Percentiles rank a stretch among this genome's conserved stretches.
phyloP scores from a whole-genome alignment of 2,329 filamentous ascomycete genomes.

The Eurotiales sp. region DNA sequence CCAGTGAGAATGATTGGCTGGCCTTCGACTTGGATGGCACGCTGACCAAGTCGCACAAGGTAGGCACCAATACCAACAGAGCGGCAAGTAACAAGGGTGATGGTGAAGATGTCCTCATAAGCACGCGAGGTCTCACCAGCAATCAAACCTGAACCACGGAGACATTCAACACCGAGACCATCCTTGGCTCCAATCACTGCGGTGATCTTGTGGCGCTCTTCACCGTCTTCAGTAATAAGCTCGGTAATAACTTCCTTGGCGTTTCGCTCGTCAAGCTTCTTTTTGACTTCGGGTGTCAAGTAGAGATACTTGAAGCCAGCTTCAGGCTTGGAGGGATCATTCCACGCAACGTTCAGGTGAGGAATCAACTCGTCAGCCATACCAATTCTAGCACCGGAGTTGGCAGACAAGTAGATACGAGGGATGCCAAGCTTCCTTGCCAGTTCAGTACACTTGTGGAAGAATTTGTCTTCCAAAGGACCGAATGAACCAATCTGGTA shows the following conservation, averaged over 20 bases:
- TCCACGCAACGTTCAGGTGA: constrained; percentile 97
- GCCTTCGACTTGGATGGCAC: constrained; percentile 97
- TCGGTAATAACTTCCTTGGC: constrained; percentile 81
- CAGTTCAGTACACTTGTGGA: constrained; percentile 97
- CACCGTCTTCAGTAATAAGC: constrained; percentile 76
- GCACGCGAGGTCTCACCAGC: constrained; percentile 94
- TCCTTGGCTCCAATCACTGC: constrained; percentile 92
- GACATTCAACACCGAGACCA: constrained; percentile 93
- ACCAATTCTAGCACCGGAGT: constrained; percentile 96
- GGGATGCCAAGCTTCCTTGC: constrained; percentile 92
- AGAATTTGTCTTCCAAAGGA: constrained; percentile 94
- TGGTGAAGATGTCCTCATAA: constrained; percentile 98
- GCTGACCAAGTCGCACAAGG: constrained; percentile 94
- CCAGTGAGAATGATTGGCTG: constrained; percentile 98
- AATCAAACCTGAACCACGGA: constrained; percentile 95
- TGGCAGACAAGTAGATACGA: constrained; percentile 95
- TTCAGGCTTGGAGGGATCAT: constrained; percentile 74
- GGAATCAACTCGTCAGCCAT: constrained; percentile 96
- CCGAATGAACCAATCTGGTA: constrained; percentile 99
- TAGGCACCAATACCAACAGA: constrained; percentile 99
- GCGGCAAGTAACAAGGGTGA: constrained; percentile 94
- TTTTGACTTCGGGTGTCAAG: constrained; percentile 79
- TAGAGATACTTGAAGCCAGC: constrained; percentile 97
- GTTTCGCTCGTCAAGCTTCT: constrained; percentile 76
- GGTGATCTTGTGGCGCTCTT: constrained; percentile 89